Evolutionary conservation across 202 grass and related monocot species (phyloP), one percentile per base, ranked within the genome.

Genomic region (Thinopyrum obtusiflorum): DNA sequence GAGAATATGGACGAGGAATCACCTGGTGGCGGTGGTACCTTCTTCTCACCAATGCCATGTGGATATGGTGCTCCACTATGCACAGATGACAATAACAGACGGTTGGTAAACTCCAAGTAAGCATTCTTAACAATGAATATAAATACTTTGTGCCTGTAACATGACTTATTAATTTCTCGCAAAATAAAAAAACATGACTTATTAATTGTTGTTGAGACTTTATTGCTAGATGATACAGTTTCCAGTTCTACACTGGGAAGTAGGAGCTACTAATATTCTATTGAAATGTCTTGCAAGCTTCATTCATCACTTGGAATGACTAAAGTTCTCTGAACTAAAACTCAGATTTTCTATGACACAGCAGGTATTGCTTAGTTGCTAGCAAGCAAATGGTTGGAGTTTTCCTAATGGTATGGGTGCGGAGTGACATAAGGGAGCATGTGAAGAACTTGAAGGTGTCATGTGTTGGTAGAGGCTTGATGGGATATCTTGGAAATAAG

Each of bases 401-500:
- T 63, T 98, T 93, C 81, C 91, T 98, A 17, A 98, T 88, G 91
- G 88, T 98, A 49, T 98, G 95, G 95, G 93, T 95, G 49, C 86
- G 95, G 31, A 93, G 33, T 83, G 93, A 98, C 73, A 95, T 98
- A 76, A 93, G 93, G 75, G 86, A 89, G 21, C 78, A 92, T 89
- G 93, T 98, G 65, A 93, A 92, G 61, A 98, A 95, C 85, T 80
- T 98, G 84, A 98, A 95, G 88, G 95, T 98, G 49, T 98, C 95
- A 46, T 98, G 95, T 68, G 95, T 98, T 79, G 95, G 95, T 7
- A 94, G 95, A 80, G 95, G 95, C 42, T 87, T 98, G 67, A 98
- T 98, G 95, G 95, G 95, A 64, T 98, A 98, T 87, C 95, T 98
- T 49, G 95, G 95, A 85, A 98, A 98, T 80, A 98, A 98, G 95